Percentiles rank a stretch among this genome's conserved stretches.
Conservation (phyloP, 257 asterid species). For the Ligustrum vulgare region DNA sequence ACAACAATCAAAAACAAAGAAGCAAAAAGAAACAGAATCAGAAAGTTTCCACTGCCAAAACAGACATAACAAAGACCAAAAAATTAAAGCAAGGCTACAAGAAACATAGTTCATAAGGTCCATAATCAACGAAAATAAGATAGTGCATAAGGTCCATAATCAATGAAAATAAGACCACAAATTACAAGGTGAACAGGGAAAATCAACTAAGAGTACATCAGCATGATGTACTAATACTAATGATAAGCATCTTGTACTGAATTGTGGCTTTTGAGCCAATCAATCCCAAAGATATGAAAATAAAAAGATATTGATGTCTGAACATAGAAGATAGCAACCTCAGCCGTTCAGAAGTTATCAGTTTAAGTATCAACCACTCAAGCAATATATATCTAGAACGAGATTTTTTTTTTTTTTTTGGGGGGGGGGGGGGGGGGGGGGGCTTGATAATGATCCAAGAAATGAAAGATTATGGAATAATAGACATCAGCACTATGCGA, state of each 20-base stretch:
- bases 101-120: background rate
- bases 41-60: background rate
- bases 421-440: no score
- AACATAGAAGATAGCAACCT: background rate
- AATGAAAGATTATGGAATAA: background rate
- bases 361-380: background rate
- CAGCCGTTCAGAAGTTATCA: background rate
- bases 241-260: conserved; percentile 6
- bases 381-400: background rate
- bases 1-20: conserved; percentile 16
- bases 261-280: background rate
- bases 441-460: background rate
- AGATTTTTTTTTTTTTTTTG: no score
- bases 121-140: background rate
- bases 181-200: conserved; percentile 4
- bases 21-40: conserved; percentile 11
- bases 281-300: conserved; percentile 8
- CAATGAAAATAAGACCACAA: background rate
- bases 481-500: background rate
- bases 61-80: background rate
- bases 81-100: background rate
- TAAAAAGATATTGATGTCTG: background rate
- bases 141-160: background rate
- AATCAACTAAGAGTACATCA: conserved; percentile 4
- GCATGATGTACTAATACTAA: conserved; percentile 5